Evolutionary conservation across 345 rosid genomes (phyloP), one percentile per base, ranked within the genome.

Genomic region (Kandelia obovata): DNA sequence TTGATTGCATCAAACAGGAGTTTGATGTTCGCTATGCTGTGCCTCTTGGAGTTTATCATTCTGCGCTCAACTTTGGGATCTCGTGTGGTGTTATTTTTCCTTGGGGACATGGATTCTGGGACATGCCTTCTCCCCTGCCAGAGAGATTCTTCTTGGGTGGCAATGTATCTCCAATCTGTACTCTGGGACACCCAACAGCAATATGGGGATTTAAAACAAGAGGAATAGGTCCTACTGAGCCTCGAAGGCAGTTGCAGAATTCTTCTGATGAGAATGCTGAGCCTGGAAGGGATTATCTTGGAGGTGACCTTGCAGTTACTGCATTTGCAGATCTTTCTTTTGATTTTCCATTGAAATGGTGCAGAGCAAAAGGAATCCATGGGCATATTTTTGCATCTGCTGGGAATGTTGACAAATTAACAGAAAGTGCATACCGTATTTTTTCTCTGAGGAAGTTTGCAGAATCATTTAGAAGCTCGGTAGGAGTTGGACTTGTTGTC

Each of bases 121-220:
- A 59, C 70, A 80, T 61, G 64, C 71, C 83, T 62, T 79, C 94
- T 31, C 86, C 96, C 13, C 62, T 95, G 70, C 94, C 94, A 19
- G 99, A 95, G 80, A 92, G 91, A 69, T 88, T 92, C 83, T 95
- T 85, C 84, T 70, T 92, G 80, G 99, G 98, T 52, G 99, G 99
- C 32, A 92, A 86, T 81, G 66, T 84, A 51, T 95, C 97, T 73
- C 98, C 99, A 52, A 76, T 95, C 46, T 83, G 92, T 60, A 47
- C 83, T 52, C 69, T 90, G 69, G 97, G 96, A 66, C 98, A 96
- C 59, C 99, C 99, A 61, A 70, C 82, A 2, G 85, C 97, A 31
- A 67, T 95, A 46, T 87, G 96, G 88, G 99, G 98, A 53, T 95
- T 88, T 66, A 82, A 81, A 63, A 77, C 87, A 7, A 88, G 94